Base-by-base conservation (phyloP, 2,329 filamentous ascomycete species). In the Ophiostoma ulmi region DNA sequence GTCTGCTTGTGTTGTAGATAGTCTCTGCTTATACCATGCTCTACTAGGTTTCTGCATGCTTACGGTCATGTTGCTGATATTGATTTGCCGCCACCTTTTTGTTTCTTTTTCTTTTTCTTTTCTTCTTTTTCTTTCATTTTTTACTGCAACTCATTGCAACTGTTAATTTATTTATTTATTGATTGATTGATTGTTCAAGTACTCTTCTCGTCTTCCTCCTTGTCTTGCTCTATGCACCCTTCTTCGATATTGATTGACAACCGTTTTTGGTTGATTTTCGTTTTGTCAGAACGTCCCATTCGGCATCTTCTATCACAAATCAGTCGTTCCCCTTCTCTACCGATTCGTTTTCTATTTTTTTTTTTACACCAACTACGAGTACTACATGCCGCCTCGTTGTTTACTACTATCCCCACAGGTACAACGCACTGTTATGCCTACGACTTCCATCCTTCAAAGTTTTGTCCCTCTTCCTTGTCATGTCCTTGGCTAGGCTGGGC, bases 281-380 rank as follows among this genome's bases (percentile, higher is more conserved):
- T 22, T 22, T 7, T 22, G n/a, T 55, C 20, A 17, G 5, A 8
- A n/a, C 11, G 22, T 26, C 52, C 8, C 20, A 55, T 55, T 55
- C 52, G n/a, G 17, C 52, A 55, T 55, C n/a, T 55, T 55, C n/a
- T 55, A n/a, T 55, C 52, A 55, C 52, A 55, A 55, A 55, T 26
- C 22, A 22, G 10, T 11, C 52, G n/a, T 55, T 55, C 52, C 22
- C n/a, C 7, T 55, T 55, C 52, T 26, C 26, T 26, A 55, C 11
- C 52, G 52, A 55, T 55, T 41, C 39, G 39, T 41, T 55, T 55
- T 10, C 7, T 26, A 11, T 55, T 55, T 22, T 26, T 22, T 26
- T 13, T 55, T 55, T 17, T 8, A 55, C n/a, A 55, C 26, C 52
- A 22, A 11, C 10, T 11, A 31, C 31, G 31, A 31, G 31, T 31